Base-by-base conservation (phyloP, 495 filamentous ascomycete species). In the Aspergillus kassunensis region DNA sequence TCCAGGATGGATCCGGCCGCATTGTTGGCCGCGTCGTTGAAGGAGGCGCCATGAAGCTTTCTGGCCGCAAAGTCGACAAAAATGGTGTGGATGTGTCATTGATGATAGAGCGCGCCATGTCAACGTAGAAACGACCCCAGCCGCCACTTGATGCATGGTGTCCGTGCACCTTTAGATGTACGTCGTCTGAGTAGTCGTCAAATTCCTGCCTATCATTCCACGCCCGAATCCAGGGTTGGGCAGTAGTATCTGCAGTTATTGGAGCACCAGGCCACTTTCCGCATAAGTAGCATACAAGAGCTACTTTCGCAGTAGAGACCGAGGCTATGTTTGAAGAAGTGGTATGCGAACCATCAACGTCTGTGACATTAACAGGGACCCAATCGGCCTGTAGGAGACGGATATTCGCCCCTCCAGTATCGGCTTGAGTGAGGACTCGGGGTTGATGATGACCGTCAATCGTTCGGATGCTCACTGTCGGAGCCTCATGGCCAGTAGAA, bases 171-270 rank as follows among this genome's bases (percentile, higher is more conserved):
- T 45, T 24, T 12, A 46, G 11, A 35, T 35, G 44, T 16, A 42
- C 44, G 16, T 47, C 43, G 18, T 34, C 11, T 24, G 51, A 27
- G 8, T 41, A 40, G 11, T 6, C 15, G 9, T 39, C 24, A 18
- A 54, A 42, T 18, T 54, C 7, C 29, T 49, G 44, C 1, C 36
- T 23, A 6, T 54, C 25, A 11, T 54, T 54, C 51, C 51, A 54
- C 37, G 44, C 51, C 51, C 51, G 49, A 13, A 54, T 46, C 44
- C 51, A 54, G 0, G 51, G 51, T 2, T 48, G 51, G n/a, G 51
- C 44, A 0, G 29, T 49, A 13, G 36, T 27, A 6, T 21, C 36
- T 13, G 44, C 27, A 7, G 44, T 35, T 39, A 54, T 43, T n/a
- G 33, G 44, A 11, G 13, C 15, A 6, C 35, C 51, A 10, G 36